phyloP scores from a whole-genome alignment of 768 basidiomycete genomes.

The Tremella mesenterica region DNA sequence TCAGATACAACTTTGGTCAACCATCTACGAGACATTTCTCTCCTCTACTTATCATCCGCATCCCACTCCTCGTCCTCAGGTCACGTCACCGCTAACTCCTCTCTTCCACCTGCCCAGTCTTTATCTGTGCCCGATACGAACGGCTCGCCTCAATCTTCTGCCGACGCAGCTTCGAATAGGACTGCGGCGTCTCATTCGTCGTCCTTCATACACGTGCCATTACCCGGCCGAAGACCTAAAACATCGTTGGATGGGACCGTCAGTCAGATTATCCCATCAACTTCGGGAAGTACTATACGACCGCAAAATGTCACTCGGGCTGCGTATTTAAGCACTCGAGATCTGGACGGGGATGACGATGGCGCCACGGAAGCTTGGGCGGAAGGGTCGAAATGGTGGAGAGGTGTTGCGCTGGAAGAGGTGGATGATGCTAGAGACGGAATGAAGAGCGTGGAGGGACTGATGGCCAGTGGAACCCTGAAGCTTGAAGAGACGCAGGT shows the following conservation, averaged over 20 bases:
- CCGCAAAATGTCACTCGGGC: constrained; percentile 4
- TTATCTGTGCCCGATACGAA: background rate
- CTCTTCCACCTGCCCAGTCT: background rate
- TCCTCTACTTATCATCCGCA: constrained; percentile 27
- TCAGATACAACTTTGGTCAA: constrained; percentile 34
- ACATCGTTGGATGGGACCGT: background rate
- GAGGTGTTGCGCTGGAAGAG: constrained; percentile 53
- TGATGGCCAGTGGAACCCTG: constrained; percentile 19
- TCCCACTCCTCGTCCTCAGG: constrained; percentile 20
- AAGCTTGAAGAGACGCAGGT: constrained; percentile 15
- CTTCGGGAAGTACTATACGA: background rate
- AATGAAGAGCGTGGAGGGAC: constrained; percentile 50
- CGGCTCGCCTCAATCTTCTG: background rate
- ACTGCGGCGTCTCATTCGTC: constrained; percentile 3
- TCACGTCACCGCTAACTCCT: constrained; percentile 13
- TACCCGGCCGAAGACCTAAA: constrained; percentile 7
- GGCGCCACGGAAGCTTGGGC: constrained; percentile 35
- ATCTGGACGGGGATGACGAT: constrained; percentile 53
- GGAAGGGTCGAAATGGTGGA: constrained; percentile 53
- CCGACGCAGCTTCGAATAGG: constrained; percentile 1
- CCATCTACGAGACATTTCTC: constrained; percentile 34
- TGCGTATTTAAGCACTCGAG: constrained; percentile 36
- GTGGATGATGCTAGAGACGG: constrained; percentile 55
- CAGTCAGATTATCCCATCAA: background rate
- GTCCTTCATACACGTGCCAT: constrained; percentile 24